These are phyloP conservation scores for Sphagnum tenellum DNA, from an alignment of 225 moss, liverwort and hornwort species.

Conservation along the genomic window DNA sequence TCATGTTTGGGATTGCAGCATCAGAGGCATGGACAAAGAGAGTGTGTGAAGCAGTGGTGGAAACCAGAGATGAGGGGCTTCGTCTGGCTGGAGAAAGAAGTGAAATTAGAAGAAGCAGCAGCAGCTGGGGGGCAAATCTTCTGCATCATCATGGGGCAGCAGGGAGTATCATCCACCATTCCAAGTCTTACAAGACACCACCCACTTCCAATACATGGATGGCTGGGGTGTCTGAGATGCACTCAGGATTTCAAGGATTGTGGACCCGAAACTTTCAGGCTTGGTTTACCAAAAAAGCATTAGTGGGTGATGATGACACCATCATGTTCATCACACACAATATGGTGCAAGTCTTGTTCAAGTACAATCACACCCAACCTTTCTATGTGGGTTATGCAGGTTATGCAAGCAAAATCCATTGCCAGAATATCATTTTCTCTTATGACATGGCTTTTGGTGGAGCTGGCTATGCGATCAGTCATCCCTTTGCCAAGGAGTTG, in stretches of 20 bases:
- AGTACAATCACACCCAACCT: slow-evolving; percentile 34
- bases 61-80: slow-evolving; percentile 24
- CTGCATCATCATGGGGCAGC: slow-evolving; percentile 17
- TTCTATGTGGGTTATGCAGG: slow-evolving; percentile 28
- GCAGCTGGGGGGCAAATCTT: too few species aligned
- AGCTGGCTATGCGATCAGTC: slow-evolving; percentile 40
- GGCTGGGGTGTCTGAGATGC: slow-evolving; percentile 20
- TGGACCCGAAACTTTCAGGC: slow-evolving; percentile 22
- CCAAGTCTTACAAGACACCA: slow-evolving; percentile 29
- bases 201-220: slow-evolving; percentile 16
- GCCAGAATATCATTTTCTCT: slow-evolving; percentile 42
- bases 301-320: slow-evolving; percentile 46
- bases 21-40: slow-evolving; percentile 42
- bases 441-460: slow-evolving; percentile 52
- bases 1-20: slow-evolving; percentile 47
- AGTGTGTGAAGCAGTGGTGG: slow-evolving; percentile 49
- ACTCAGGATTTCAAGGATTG: slow-evolving; percentile 36
- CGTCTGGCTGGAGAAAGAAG: slow-evolving; percentile 34
- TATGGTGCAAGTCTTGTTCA: slow-evolving; percentile 35
- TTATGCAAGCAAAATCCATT: slow-evolving; percentile 37
- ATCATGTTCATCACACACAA: slow-evolving; percentile 37
- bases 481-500: slow-evolving; percentile 29
- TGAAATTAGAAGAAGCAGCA: background rate
- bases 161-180: slow-evolving; percentile 29
- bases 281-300: slow-evolving; percentile 23